Evolutionary conservation across 1,139 yeast genomes (phyloP), one percentile per base, ranked within the genome.

Genomic region (Saccharomycopsis hybrid): DNA sequence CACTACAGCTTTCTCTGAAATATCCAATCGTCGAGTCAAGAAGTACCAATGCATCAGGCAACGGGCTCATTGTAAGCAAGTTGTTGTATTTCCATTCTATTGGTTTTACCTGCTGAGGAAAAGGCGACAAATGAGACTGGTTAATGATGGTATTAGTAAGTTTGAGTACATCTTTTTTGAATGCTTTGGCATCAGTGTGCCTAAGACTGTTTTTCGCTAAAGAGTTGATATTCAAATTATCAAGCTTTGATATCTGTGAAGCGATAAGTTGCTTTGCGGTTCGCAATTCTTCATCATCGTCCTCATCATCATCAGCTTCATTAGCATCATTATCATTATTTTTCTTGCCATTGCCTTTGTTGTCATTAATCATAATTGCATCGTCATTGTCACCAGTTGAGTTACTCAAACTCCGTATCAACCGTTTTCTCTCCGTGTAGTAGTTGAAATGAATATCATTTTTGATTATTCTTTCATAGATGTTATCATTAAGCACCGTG

Each of bases 51-150:
- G 82, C 69, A n/a, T 77, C 74, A 0, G 98, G 98, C 33, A 87
- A 68, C 1, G 97, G 97, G 46, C 84, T 78, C 49, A 92, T 64
- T 28, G 85, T 73, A 51, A 92, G 70, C 1, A 80, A 69, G 57
- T 81, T 80, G 61, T 87, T 95, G 59, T 76, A 77, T 53, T 80
- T 82, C 69, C 95, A 78, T 38, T 78, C 69, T 1, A 87, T 71
- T 1, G 94, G 84, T 54, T 87, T 76, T 32, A 78, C 68, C 40
- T 72, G 67, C 31, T 72, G 65, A 3, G 80, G 70, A 61, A 89
- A 88, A 18, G 98, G 97, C 43, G 94, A 85, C 48, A 92, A 64
- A 60, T 80, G 85, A 1, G 95, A 95, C 65, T 92, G 98, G 61
- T 88, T 96, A 9, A 92, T 66, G 2, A 92, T 56, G 0, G 96